Conservation (phyloP, 345 rosid species). For the Ceriops tagal region DNA sequence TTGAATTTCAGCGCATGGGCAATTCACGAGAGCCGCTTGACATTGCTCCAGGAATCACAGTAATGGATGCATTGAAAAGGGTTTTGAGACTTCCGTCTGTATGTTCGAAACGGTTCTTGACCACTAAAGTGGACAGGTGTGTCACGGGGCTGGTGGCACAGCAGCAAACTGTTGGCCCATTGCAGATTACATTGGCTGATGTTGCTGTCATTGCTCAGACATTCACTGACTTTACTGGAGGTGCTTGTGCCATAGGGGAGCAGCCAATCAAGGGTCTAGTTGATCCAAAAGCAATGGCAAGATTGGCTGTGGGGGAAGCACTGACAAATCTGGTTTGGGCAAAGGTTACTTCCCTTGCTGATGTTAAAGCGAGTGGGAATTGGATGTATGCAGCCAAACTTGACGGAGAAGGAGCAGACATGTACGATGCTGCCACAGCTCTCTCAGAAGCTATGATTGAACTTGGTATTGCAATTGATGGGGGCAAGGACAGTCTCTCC, state of each 20-base stretch:
- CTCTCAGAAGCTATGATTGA: conserved; percentile 85
- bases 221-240: conserved; percentile 69
- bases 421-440: conserved; percentile 88
- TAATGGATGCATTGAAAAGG: conserved; percentile 81
- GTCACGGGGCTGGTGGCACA: conserved; percentile 97
- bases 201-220: conserved; percentile 95
- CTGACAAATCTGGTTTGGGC: conserved; percentile 95
- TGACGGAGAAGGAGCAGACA: conserved; percentile 91
- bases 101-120: conserved; percentile 76
- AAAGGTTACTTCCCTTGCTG: conserved; percentile 76
- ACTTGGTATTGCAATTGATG: conserved; percentile 95
- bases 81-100: conserved; percentile 82
- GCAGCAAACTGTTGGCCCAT: conserved; percentile 95
- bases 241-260: conserved; percentile 92
- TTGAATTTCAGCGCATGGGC: conserved; percentile 59
- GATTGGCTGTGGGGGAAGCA: conserved; percentile 91
- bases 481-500: conserved; percentile 92
- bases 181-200: conserved; percentile 89
- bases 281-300: conserved; percentile 94
- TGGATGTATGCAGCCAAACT: conserved; percentile 99
- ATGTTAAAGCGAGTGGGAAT: conserved; percentile 93
- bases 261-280: conserved; percentile 85
- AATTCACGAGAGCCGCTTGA: conserved; percentile 63
- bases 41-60: conserved; percentile 80
- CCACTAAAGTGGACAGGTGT: conserved; percentile 92